Percentiles rank a stretch among this genome's conserved stretches.
phyloP scores from a whole-genome alignment of 805 yeast species.

The Kazachstania africana region DNA sequence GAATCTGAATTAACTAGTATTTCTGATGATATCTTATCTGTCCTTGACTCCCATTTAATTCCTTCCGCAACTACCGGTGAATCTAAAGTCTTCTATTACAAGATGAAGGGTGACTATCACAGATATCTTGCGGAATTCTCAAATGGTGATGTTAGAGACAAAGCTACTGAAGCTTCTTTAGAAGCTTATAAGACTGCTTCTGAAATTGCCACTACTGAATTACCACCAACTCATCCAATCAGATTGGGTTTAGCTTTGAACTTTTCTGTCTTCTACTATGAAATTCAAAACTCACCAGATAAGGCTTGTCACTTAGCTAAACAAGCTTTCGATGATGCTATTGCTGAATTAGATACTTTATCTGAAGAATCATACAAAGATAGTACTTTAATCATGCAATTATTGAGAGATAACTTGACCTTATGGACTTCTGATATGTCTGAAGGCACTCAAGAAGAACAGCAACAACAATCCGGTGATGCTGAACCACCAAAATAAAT shows the following conservation, averaged over 20 bases:
- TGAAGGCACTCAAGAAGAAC: conserved; percentile 55
- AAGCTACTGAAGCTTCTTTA: conserved; percentile 79
- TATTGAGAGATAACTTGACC: conserved; percentile 91
- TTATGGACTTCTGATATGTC: conserved; percentile 92
- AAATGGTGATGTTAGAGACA: conserved; percentile 76
- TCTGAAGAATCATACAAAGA: conserved; percentile 96
- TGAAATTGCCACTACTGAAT: conserved; percentile 87
- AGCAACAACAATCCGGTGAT: conserved; percentile 16
- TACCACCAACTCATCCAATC: conserved; percentile 96
- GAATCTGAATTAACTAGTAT: conserved; percentile 82
- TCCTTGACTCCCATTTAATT: conserved; percentile 75
- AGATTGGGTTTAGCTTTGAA: conserved; percentile 93
- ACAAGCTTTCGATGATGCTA: conserved; percentile 97
- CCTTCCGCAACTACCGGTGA: conserved; percentile 91
- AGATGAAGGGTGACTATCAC: conserved; percentile 98
- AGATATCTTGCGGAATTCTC: conserved; percentile 96
- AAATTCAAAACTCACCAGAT: conserved; percentile 92
- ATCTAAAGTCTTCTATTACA: conserved; percentile 91
- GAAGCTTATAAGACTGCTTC: conserved; percentile 90
- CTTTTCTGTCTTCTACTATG: conserved; percentile 94
- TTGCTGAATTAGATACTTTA: conserved; percentile 91
- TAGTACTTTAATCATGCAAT: conserved; percentile 94
- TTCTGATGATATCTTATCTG: conserved; percentile 82
- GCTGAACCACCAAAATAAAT: not conserved
- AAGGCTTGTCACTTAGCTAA: conserved; percentile 96